Base-by-base conservation (phyloP, 371 early-diverging fungal species). In the Circinella umbellata region DNA sequence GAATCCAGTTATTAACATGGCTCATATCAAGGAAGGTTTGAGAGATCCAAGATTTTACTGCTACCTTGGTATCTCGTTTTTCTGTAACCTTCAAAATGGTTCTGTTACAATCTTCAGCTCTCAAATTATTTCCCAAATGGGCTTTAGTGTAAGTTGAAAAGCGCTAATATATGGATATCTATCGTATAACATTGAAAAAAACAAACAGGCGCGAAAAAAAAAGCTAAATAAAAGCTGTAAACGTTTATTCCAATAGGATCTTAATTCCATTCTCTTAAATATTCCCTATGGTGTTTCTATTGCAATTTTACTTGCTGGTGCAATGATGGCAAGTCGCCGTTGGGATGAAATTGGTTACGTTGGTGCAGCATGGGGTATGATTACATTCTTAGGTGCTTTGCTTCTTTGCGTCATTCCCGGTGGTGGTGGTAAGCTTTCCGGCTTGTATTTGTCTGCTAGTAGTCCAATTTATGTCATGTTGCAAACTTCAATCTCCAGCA, bases 21-120 rank as follows among this genome's bases (percentile, higher is more conserved):
- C 70, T 4, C 82, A 82, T 53, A 75, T 79, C 18, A 53, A 47
- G 49, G 82, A 82, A 67, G 79, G 79, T 14, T n/a, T 82, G 0
- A 75, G 68, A 36, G 82, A 82, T 60, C 48, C 69, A n/a, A 69
- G 74, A 1, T 77, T 75, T 37, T 82, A 79, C 71, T 73, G 74
- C 61, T 75, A 70, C 53, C 46, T 63, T 8, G 53, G 64, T 5
- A 69, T 69, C 14, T 69, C 70, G 5, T 64, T 69, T 14, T 60
- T 69, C 20, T 15, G 75, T 35, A 76, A 75, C 57, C 68, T 80
- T n/a, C 76, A 72, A 63, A 80, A 80, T 38, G 80, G 80, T 51
- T 71, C 72, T 18, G 66, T 77, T 62, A 75, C 76, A 39, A 77
- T 67, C 17, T 80, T 73, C 42, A 74, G 69, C 61, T 67, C 75